phyloP scores from a whole-genome alignment of 2,329 filamentous ascomycete species.

The Diaporthe aspalathi region DNA sequence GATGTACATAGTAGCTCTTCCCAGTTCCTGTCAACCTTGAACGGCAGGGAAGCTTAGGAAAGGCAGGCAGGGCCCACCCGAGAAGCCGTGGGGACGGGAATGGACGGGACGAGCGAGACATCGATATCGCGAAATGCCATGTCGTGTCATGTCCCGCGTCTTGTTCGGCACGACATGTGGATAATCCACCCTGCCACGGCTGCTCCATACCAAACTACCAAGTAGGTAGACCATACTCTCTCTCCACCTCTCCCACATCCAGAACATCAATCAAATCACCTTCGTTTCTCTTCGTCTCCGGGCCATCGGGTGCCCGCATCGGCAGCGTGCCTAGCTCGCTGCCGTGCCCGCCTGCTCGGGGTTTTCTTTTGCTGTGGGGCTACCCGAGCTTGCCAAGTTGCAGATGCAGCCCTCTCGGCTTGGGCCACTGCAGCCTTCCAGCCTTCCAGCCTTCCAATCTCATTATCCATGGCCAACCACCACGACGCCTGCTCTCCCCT shows the following conservation, averaged over 20 bases:
- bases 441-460: too few relatives aligned
- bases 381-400: constrained; percentile 18
- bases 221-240: too few relatives aligned
- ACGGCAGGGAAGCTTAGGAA: background rate
- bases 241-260: background rate
- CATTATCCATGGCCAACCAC: background rate
- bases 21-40: background rate
- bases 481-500: background rate
- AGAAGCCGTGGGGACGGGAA: too few relatives aligned
- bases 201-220: too few relatives aligned
- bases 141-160: constrained; percentile 6
- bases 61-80: constrained; percentile 10
- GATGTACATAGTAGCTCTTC: constrained; percentile 18
- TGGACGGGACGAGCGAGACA: constrained; percentile 11
- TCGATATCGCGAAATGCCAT: constrained; percentile 26
- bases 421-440: too few relatives aligned
- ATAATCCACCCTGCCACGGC: background rate
- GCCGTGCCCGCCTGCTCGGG: background rate
- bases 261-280: too few relatives aligned
- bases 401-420: constrained; percentile 9
- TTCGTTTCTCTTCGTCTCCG: background rate
- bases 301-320: background rate
- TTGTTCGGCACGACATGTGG: background rate
- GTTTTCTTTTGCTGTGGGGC: background rate
- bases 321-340: background rate